A percentile compares a stretch with the other conserved stretches of the same genome.
Conservation (phyloP, 257 asterid genomes). For the Gentiana straminea region DNA sequence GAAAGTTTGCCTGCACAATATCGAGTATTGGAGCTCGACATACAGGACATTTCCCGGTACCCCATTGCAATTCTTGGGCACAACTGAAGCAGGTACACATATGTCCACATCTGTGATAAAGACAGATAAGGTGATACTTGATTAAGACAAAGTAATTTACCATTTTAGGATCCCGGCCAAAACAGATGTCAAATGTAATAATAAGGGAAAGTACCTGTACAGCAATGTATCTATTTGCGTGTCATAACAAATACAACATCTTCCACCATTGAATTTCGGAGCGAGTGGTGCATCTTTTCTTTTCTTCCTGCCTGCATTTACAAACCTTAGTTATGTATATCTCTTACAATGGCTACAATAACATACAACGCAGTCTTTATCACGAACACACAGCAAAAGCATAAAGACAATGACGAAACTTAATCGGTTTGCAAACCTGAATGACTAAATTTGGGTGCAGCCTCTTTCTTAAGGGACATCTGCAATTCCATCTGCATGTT, state of each 20-base stretch:
- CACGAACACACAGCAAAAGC: neutral
- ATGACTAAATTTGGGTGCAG: conserved; percentile 25
- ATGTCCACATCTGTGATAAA: conserved; percentile 69
- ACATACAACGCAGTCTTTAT: no score
- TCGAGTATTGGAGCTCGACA: conserved; percentile 69
- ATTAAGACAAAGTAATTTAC: neutral
- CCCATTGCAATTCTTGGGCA: conserved; percentile 60
- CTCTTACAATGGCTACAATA: neutral
- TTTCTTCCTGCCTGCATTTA: conserved; percentile 33
- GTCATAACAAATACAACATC: conserved; percentile 57
- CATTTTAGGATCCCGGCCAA: neutral
- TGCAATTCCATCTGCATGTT: conserved; percentile 55
- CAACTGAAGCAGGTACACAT: conserved; percentile 87
- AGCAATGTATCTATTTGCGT: conserved; percentile 59
- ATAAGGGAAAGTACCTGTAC: conserved; percentile 45
- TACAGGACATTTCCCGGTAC: conserved; percentile 65
- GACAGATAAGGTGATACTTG: neutral
- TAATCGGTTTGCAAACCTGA: conserved; percentile 31
- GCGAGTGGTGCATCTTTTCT: conserved; percentile 18
- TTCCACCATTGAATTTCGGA: conserved; percentile 26
- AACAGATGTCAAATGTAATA: neutral
- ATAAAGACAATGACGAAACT: neutral
- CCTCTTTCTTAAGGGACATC: conserved; percentile 46
- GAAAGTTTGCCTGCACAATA: conserved; percentile 41
- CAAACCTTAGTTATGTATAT: neutral